Conservation (phyloP, 768 basidiomycete genomes). For the Mycena indigotica region DNA sequence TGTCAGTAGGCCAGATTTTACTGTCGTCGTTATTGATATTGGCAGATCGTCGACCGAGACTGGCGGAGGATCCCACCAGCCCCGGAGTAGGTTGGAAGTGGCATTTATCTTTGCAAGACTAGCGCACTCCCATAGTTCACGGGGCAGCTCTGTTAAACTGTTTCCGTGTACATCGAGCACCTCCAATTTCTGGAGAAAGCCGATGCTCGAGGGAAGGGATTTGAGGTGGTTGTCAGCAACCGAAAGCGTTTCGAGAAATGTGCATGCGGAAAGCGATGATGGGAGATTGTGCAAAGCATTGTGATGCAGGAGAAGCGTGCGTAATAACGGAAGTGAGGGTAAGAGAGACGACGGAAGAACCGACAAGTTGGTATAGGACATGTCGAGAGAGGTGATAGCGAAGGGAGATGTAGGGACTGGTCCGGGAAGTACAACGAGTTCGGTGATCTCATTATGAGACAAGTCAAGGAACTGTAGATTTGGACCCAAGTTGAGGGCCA, state of each 20-base stretch:
- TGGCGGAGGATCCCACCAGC: conserved; percentile 68
- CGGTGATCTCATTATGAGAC: conserved; percentile 88
- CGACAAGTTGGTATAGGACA: conserved; percentile 87
- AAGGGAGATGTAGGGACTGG: conserved; percentile 46
- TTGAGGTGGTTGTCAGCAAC: conserved; percentile 89
- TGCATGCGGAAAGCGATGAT: conserved; percentile 74
- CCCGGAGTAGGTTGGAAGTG: conserved; percentile 81
- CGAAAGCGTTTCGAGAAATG: conserved; percentile 69
- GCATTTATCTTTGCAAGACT: conserved; percentile 75
- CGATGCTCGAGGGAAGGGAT: conserved; percentile 74
- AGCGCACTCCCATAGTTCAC: conserved; percentile 83
- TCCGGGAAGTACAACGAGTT: conserved; percentile 61
- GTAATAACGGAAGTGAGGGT: conserved; percentile 72
- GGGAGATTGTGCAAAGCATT: conserved; percentile 86
- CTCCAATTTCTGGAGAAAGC: conserved; percentile 72
- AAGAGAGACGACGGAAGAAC: conserved; percentile 76
- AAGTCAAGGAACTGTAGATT: conserved; percentile 67
- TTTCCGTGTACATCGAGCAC: conserved; percentile 90
- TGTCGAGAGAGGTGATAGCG: conserved; percentile 77
- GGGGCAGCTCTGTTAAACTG: conserved; percentile 75
- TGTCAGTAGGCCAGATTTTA: background rate
- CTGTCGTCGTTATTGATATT: background rate
- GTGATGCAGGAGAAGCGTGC: conserved; percentile 75
- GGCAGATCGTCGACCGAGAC: conserved; percentile 23
- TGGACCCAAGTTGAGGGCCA: conserved; percentile 72